Percentiles rank a stretch among this genome's conserved stretches.
phyloP scores from a whole-genome alignment of 1,139 yeast genomes.

The Yamadazyma siamensis region DNA sequence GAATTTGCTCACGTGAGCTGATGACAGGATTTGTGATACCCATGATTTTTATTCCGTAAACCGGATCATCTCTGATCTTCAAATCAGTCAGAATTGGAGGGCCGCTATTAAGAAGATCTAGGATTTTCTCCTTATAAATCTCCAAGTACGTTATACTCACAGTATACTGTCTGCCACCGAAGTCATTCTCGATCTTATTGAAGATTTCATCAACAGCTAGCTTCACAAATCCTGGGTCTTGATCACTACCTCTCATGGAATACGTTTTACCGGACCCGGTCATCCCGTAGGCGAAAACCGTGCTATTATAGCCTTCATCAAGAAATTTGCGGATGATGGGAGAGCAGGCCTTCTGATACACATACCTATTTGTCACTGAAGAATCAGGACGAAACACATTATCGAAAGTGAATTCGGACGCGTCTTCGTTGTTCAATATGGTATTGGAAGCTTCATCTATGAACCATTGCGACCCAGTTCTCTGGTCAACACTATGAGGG shows the following conservation, averaged over 20 bases:
- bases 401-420: slow-evolving; percentile 64
- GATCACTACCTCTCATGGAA: slow-evolving; percentile 75
- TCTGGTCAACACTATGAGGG: slow-evolving; percentile 33
- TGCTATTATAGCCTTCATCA: slow-evolving; percentile 76
- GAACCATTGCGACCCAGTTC: slow-evolving; percentile 38
- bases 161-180: slow-evolving; percentile 28
- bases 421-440: slow-evolving; percentile 49
- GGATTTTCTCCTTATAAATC: slow-evolving; percentile 83
- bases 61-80: slow-evolving; percentile 71
- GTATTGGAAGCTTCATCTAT: slow-evolving; percentile 34
- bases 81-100: slow-evolving; percentile 42
- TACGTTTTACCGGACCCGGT: slow-evolving; percentile 93
- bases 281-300: slow-evolving; percentile 87
- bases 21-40: slow-evolving; percentile 69
- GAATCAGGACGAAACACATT: slow-evolving; percentile 60
- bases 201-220: slow-evolving; percentile 70
- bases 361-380: slow-evolving; percentile 48
- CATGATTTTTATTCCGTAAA: slow-evolving; percentile 70
- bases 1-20: slow-evolving; percentile 53
- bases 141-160: slow-evolving; percentile 75
- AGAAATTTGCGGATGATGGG: slow-evolving; percentile 64
- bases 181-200: slow-evolving; percentile 36
- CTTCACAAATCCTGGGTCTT: slow-evolving; percentile 77
- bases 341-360: slow-evolving; percentile 60
- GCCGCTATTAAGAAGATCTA: slow-evolving; percentile 54